Base-by-base conservation (phyloP, 108 stramenopile genomes). In the Nitzschia putrida region DNA sequence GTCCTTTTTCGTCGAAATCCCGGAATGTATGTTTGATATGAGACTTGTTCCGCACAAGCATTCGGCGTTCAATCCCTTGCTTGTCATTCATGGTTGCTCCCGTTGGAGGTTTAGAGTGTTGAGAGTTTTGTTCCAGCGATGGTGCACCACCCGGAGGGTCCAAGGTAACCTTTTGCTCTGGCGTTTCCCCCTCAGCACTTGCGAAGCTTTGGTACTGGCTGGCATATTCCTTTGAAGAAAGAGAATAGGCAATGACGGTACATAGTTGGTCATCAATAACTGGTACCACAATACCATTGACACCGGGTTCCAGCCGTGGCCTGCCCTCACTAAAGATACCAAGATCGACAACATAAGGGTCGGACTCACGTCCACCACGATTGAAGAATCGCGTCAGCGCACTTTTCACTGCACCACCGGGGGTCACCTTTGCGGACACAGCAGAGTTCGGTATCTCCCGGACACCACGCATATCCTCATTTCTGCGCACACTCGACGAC, bases 211-310 rank as follows among this genome's bases (percentile, higher is more conserved):
- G 82, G 75, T 92, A 93, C 52, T 93, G 92, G 43, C 74, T 77
- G 24, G 87, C 84, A 77, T 93, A 95, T 53, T 93, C 95, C 14
- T 68, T 61, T 3, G 94, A 95, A 11, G 90, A 84, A 29, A 97
- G 77, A 6, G 94, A 95, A 72, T 96, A 91, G 1, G 96, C 96
- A 78, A 98, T 97, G 25, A 97, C 86, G 9, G 95, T 95, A 22
- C 90, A 90, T 0, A 92, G 89, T 53, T 94, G 91, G 40, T 98
- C 95, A 68, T 98, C 97, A 60, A 93, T 80, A 0, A 98, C 97
- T 29, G 92, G 93, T 40, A 98, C 82, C 49, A 98, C 86, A 57
- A 93, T 80, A 29, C 95, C 95, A 64, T 91, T 79, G 11, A 87
- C 82, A 10, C 97, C 96, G 9, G 95, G 91, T 53, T 89, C 88